phyloP scores from a whole-genome alignment of 1,139 yeast genomes.

The Wickerhamiella infanticola region DNA sequence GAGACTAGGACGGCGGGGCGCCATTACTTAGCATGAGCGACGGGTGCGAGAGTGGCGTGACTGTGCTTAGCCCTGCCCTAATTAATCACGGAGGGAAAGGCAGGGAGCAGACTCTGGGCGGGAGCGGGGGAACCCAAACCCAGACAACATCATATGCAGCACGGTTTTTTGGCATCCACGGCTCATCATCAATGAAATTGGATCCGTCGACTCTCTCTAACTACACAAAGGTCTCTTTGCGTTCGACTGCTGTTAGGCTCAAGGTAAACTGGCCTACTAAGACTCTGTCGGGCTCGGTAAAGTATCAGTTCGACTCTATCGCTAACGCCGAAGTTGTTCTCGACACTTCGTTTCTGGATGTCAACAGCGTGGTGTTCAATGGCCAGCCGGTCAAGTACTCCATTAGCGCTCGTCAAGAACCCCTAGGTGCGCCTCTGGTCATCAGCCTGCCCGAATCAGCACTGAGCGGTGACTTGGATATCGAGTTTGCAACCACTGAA shows the following conservation, averaged over 20 bases:
- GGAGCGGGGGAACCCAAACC: no score
- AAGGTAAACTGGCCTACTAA: constrained; percentile 41
- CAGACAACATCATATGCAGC: not conserved
- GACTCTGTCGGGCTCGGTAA: constrained; percentile 41
- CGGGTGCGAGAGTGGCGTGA: not conserved
- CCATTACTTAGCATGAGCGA: not conserved
- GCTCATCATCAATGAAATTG: not conserved
- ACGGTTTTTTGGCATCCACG: no score
- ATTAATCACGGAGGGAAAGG: no score
- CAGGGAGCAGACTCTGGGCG: no score
- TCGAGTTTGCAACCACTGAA: constrained; percentile 51
- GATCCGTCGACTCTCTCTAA: constrained; percentile 72
- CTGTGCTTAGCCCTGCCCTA: constrained; percentile 1
- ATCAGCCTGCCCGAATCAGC: constrained; percentile 20
- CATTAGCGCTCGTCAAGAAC: constrained; percentile 38
- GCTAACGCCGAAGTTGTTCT: constrained; percentile 30
- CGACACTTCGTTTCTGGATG: constrained; percentile 52
- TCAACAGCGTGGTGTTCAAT: constrained; percentile 35
- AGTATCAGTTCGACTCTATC: constrained; percentile 26
- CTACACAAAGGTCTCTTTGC: constrained; percentile 39
- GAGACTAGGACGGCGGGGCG: constrained; percentile 3
- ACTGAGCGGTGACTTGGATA: constrained; percentile 23
- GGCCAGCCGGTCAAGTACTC: constrained; percentile 24
- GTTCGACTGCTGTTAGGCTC: constrained; percentile 37
- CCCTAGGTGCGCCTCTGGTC: constrained; percentile 50